Percentiles rank a stretch among this genome's conserved stretches.
These are phyloP conservation scores for Metarhizium brunneum DNA, from an alignment of 2,329 filamentous ascomycete species.

Conservation along the genomic window DNA sequence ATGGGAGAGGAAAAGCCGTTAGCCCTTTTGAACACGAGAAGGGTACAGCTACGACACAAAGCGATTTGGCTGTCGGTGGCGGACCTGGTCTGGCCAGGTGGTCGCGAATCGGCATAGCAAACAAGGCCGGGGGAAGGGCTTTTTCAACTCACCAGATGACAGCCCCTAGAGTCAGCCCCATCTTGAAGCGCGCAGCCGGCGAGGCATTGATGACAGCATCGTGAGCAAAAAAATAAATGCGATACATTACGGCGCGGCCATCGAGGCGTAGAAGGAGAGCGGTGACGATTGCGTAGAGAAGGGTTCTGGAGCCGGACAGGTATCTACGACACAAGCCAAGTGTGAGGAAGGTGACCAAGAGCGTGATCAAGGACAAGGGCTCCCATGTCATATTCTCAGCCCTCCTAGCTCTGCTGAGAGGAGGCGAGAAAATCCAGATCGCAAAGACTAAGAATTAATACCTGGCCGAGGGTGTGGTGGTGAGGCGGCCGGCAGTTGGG, in stretches of 20 bases:
- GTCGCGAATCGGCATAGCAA: background rate
- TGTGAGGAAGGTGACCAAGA: conserved; percentile 28
- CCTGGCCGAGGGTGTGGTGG: background rate
- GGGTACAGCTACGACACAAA: background rate
- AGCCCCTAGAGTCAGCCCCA: conserved; percentile 44
- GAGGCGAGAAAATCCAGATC: background rate
- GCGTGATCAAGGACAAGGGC: conserved; percentile 29
- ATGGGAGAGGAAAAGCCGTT: conserved; percentile 5
- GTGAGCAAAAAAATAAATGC: conserved; percentile 18
- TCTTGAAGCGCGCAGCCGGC: conserved; percentile 40
- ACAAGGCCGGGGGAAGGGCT: conserved; percentile 1
- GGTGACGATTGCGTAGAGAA: conserved; percentile 21
- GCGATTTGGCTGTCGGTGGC: background rate
- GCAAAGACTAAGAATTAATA: background rate
- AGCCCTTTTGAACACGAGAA: conserved; percentile 3
- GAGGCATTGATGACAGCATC: conserved; percentile 34
- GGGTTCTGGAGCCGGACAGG: conserved; percentile 21
- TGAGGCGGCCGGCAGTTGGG: conserved; percentile 1
- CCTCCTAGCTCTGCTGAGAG: conserved; percentile 8
- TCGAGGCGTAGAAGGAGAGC: conserved; percentile 24
- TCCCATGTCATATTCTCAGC: conserved; percentile 36
- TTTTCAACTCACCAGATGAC: conserved; percentile 39
- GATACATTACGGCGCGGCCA: conserved; percentile 19
- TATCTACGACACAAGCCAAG: conserved; percentile 28
- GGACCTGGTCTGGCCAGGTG: background rate